Evolutionary conservation across 2,329 filamentous ascomycete species (phyloP).

Genomic region (Colletotrichum brevisporum): DNA sequence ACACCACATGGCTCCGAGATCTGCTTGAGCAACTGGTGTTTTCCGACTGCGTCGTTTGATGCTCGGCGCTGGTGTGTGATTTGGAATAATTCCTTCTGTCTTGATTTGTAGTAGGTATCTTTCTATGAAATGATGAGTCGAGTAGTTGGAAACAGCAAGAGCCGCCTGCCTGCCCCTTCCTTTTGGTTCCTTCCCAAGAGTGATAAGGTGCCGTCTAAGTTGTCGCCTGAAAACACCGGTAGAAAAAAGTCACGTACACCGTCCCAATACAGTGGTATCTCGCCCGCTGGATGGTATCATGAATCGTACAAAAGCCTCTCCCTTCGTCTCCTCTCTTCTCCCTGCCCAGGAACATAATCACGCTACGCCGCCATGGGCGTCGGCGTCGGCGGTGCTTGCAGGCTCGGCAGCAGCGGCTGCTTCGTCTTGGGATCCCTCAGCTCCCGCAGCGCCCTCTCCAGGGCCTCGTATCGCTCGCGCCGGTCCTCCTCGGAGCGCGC

Average conservation of each 20-base stretch:
- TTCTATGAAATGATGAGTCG: constrained; percentile 37
- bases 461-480: constrained; percentile 61
- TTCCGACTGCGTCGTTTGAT: no score
- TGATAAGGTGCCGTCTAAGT: constrained; percentile 27
- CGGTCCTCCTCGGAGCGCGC: constrained; percentile 59
- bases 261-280: constrained; percentile 3
- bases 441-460: constrained; percentile 68
- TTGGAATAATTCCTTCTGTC: background rate
- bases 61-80: background rate
- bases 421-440: constrained; percentile 71
- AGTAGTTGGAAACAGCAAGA: constrained; percentile 19
- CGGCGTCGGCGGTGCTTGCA: constrained; percentile 47
- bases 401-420: constrained; percentile 62
- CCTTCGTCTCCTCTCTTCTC: background rate
- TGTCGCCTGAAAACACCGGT: background rate
- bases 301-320: constrained; percentile 17
- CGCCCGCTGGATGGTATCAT: constrained; percentile 34
- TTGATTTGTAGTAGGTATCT: constrained; percentile 10
- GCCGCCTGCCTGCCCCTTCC: constrained; percentile 10
- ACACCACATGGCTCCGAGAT: constrained; percentile 51
- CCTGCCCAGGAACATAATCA: background rate
- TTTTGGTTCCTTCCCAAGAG: constrained; percentile 19
- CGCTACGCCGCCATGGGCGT: constrained; percentile 45
- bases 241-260: background rate
- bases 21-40: background rate